phyloP scores from a whole-genome alignment of 192 early-diverging fungal genomes.

The Fimicolochytrium jonesii region DNA sequence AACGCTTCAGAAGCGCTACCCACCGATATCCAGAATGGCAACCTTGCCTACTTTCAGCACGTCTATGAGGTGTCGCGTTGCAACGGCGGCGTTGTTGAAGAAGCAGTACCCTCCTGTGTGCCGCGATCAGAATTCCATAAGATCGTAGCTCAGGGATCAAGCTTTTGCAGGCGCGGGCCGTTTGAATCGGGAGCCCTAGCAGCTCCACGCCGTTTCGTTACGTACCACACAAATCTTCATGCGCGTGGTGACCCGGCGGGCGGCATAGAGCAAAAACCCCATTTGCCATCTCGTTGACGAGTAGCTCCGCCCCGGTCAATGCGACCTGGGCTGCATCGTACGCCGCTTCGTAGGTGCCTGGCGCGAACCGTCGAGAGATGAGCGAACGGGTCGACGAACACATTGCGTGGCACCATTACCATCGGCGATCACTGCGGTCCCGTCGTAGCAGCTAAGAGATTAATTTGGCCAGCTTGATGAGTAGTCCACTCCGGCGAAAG shows the following conservation, averaged over 20 bases:
- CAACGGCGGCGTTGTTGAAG: conserved; percentile 84
- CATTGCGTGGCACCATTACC: too few species aligned
- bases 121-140: conserved; percentile 21
- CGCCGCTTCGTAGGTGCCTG: conserved; percentile 61
- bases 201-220: too few species aligned
- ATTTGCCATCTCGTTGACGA: conserved; percentile 38
- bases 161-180: too few species aligned
- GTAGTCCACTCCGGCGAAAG: neutral
- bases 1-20: too few species aligned
- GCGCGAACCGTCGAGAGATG: neutral
- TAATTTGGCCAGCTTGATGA: neutral
- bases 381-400: neutral
- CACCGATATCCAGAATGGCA: conserved; percentile 78
- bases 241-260: conserved; percentile 55
- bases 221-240: conserved; percentile 18
- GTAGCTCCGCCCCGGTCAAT: conserved; percentile 52
- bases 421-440: conserved; percentile 49
- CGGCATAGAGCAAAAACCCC: conserved; percentile 29
- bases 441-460: conserved; percentile 37
- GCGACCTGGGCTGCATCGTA: conserved; percentile 63
- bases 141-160: too few species aligned
- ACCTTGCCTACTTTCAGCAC: conserved; percentile 46
- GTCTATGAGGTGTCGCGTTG: conserved; percentile 59
- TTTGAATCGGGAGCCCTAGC: too few species aligned
- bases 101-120: conserved; percentile 76